Base-by-base conservation (phyloP, 257 asterid genomes). In the Salvia hispanica region DNA sequence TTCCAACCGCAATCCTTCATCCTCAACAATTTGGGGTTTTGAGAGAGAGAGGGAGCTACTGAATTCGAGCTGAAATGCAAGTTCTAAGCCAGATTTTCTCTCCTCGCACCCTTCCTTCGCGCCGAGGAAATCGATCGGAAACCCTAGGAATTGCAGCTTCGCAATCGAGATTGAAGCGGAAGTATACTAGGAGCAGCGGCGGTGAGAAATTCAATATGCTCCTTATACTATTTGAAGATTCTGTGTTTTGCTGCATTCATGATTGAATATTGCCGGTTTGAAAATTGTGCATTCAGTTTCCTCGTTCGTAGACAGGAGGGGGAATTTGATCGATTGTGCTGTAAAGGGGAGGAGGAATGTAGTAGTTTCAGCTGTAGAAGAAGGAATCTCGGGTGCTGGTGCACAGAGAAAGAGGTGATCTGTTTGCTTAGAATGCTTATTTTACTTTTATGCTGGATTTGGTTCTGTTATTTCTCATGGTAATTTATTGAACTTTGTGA, bases 361-460 rank as follows among this genome's bases (percentile, higher is more conserved):
- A 18, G 66, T 61, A 15, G 73, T 71, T 76, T 80, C 80, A 2
- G 83, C 88, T 6, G 45, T 57, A 37, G 84, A 73, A 31, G 82
- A 72, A 47, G 72, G 53, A 58, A 78, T 70, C 37, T 46, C 64
- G 58, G 76, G 64, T 28, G 44, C 74, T 71, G 66, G 59, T 34
- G 69, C 48, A 7, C 72, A n/a, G 11, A 75, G 76, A 79, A 79
- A 48, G 75, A 85, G 90, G 93, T 83, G n/a, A n/a, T n/a, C n/a
- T n/a, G n/a, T n/a, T n/a, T n/a, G n/a, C n/a, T n/a, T 39, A 12
- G 11, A 58, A 16, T 52, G 50, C 50, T 61, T 64, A 18, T 71
- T 9, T 25, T 56, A 2, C 53, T 66, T 66, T 64, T 64, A 21
- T 21, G 11, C 57, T 51, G 43, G 7, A 39, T 47, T 45, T 31